Conservation (phyloP, 495 filamentous ascomycete genomes). For the Lasiosphaeria ovina region DNA sequence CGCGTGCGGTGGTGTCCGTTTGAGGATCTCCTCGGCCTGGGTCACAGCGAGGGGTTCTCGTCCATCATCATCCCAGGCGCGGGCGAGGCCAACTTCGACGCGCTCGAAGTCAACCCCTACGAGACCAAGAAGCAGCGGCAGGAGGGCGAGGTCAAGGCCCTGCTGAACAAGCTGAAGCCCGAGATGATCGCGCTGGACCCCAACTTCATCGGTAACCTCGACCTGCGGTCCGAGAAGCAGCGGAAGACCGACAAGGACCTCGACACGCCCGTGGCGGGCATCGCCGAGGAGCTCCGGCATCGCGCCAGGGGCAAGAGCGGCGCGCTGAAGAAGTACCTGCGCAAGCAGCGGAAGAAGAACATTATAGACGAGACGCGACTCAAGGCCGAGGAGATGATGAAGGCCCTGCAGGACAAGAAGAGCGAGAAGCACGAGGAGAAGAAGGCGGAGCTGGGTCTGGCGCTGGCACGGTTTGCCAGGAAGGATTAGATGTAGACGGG, state of each 20-base stretch:
- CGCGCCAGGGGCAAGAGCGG: constrained; percentile 89
- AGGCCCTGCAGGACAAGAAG: constrained; percentile 41
- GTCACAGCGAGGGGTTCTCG: constrained; percentile 82
- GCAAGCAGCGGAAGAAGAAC: constrained; percentile 87
- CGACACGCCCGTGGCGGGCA: constrained; percentile 69
- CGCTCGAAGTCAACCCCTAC: constrained; percentile 92
- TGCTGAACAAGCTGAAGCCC: constrained; percentile 91
- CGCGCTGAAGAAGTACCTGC: constrained; percentile 75
- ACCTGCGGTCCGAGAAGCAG: constrained; percentile 71
- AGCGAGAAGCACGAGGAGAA: constrained; percentile 42
- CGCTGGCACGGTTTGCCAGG: constrained; percentile 47
- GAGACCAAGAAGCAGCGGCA: constrained; percentile 90
- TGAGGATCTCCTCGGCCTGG: constrained; percentile 85
- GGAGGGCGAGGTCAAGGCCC: constrained; percentile 81
- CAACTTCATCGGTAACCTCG: constrained; percentile 81
- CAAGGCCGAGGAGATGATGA: constrained; percentile 53
- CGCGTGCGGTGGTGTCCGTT: constrained; percentile 88
- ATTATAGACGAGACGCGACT: constrained; percentile 85
- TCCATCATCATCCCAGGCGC: constrained; percentile 88
- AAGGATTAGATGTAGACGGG: constrained; percentile 37
- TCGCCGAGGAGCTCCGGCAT: constrained; percentile 65
- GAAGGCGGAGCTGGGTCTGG: constrained; percentile 44
- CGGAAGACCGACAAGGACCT: constrained; percentile 69
- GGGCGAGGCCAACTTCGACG: constrained; percentile 95
- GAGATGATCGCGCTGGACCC: constrained; percentile 97